Evolutionary conservation across 495 filamentous ascomycete species (phyloP), one percentile per base, ranked within the genome.

Genomic region (Penicillium cinerascens): DNA sequence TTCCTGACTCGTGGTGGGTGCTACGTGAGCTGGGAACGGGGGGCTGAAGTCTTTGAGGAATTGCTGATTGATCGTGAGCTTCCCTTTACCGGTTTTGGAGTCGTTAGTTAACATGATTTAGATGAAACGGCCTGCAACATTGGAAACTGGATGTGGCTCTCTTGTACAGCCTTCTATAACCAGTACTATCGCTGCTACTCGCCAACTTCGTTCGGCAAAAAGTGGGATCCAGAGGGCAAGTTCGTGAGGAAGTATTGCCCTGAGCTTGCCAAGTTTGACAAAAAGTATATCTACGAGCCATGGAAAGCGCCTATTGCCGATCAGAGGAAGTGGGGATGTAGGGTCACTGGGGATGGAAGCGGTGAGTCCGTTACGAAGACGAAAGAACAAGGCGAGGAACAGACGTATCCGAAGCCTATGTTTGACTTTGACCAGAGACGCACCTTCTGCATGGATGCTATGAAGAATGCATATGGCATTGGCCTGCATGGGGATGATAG

Each of bases 81-180:
- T 29, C 26, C 26, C 26, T 8, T 6, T 10, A 3, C 7, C 26
- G 26, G 1, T 1, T 29, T 1, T 29, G 3, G 7, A n/a, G 7
- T 29, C 26, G 0, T 6, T 13, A 0, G 0, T 4, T 39, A 44
- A 42, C 16, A 21, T n/a, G n/a, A 3, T 17, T 5, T 40, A 70
- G 68, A 89, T 57, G 86, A 89, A 63, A 74, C 79, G 0, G 81
- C 85, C 9, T 85, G 80, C 42, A 89, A 88, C 52, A 70, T 74
- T 0, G 86, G 86, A 0, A 88, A 89, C 44, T 89, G 84, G 86
- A 83, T 86, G 62, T 89, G 86, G 86, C 67, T 89, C n/a, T 78
- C 74, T 20, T 88, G 86, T 62, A 85, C 83, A 0, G 86, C 86
- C 0, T 89, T 88, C 63, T 87, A 75, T 50, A 54, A 73, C 1